Percentiles rank a stretch among this genome's conserved stretches.
Conservation (phyloP, 257 asterid species). For the Sherardia arvensis region DNA sequence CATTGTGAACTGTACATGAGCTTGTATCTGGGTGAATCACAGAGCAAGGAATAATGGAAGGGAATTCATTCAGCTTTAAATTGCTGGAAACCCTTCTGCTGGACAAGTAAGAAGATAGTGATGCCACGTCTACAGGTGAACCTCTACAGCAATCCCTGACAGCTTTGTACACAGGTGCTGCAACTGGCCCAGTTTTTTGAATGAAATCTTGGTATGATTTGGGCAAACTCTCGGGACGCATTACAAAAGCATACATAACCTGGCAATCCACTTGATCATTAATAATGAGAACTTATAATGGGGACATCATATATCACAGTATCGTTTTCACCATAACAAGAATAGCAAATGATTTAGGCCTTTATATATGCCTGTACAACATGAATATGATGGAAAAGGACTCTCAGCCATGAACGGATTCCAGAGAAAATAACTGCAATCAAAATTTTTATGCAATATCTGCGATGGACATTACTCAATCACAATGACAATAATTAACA, state of each 20-base stretch:
- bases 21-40: slow-evolving; percentile 71
- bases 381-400: not conserved
- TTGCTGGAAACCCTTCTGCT: slow-evolving; percentile 31
- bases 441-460: not conserved
- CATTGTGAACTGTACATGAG: slow-evolving; percentile 80
- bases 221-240: slow-evolving; percentile 99
- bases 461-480: not conserved
- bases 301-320: not conserved
- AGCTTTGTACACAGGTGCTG: slow-evolving; percentile 89
- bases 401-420: not conserved
- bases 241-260: slow-evolving; percentile 97
- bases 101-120: slow-evolving; percentile 59
- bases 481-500: not conserved
- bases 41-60: slow-evolving; percentile 80
- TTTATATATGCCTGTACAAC: not conserved
- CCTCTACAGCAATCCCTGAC: slow-evolving; percentile 98
- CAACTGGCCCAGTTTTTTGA: slow-evolving; percentile 99
- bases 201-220: slow-evolving; percentile 93
- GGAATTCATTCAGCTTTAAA: slow-evolving; percentile 64
- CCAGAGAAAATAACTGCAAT: not conserved
- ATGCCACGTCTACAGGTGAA: slow-evolving; percentile 64
- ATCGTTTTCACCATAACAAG: not conserved
- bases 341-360: slow-evolving; percentile 3
- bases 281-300: not conserved
- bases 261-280: slow-evolving; percentile 17